Conservation (phyloP, 805 yeast species). For the Teunomyces lycoperdinae region DNA sequence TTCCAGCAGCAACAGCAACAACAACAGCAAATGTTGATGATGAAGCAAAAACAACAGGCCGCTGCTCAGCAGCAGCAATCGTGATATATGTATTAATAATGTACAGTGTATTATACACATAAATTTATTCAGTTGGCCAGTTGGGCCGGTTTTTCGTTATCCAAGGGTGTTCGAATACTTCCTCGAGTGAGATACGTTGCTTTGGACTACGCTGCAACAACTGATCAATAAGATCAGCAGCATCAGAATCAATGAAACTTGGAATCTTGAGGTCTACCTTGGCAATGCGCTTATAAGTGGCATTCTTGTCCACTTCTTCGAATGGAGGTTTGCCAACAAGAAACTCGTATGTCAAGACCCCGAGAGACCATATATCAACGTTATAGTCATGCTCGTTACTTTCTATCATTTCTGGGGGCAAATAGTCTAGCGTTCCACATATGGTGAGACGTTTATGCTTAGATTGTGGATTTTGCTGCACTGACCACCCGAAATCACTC, state of each 20-base stretch:
- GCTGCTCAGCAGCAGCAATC: slow-evolving; percentile 8
- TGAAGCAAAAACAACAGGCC: slow-evolving; percentile 29
- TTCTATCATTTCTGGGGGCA: slow-evolving; percentile 95
- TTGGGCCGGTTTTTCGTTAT: slow-evolving; percentile 57
- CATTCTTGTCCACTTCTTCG: slow-evolving; percentile 73
- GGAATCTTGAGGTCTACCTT: slow-evolving; percentile 78
- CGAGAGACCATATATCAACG: slow-evolving; percentile 93
- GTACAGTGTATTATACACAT: background rate
- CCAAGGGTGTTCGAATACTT: slow-evolving; percentile 82
- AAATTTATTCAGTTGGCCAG: slow-evolving; percentile 46
- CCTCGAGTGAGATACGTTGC: slow-evolving; percentile 57
- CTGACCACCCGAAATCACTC: slow-evolving; percentile 97
- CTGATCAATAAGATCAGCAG: slow-evolving; percentile 65
- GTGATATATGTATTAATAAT: slow-evolving; percentile 1
- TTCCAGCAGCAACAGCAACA: slow-evolving; percentile 40
- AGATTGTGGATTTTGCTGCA: slow-evolving; percentile 37
- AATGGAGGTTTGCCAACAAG: slow-evolving; percentile 90
- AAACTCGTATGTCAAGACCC: slow-evolving; percentile 81
- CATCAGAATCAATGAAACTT: slow-evolving; percentile 63
- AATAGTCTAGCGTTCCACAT: slow-evolving; percentile 92
- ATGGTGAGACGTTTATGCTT: slow-evolving; percentile 62
- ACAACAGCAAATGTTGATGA: slow-evolving; percentile 27
- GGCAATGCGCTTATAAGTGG: slow-evolving; percentile 78
- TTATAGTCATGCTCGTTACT: slow-evolving; percentile 71
- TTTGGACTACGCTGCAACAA: slow-evolving; percentile 69